Base-by-base conservation (phyloP, 2,329 filamentous ascomycete genomes). In the Mycosphaerella arachidis region DNA sequence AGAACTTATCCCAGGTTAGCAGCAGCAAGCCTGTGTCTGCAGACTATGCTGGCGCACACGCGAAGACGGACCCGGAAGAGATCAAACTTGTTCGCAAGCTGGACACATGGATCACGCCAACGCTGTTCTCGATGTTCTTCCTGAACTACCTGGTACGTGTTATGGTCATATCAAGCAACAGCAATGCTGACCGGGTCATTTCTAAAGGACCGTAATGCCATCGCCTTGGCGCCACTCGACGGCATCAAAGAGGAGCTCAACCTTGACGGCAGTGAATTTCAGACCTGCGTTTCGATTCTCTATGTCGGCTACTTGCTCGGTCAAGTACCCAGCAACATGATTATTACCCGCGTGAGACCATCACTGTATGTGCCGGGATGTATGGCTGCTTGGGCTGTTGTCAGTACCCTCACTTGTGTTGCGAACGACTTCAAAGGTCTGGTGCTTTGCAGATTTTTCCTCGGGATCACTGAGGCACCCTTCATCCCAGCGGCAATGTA, bases 251-350 rank as follows among this genome's bases (percentile, higher is more conserved):
- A 60, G 24, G 59, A 61, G 20, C 52, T 64, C 7, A 33, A 61
- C 9, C 45, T 61, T 35, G 56, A 40, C 20, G 40, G 46, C 16
- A 40, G 50, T 18, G 54, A 68, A 12, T 67, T 60, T 52, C 50
- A 60, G 18, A 66, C 66, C 1, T 63, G 58, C 6, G 55, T 67
- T 10, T 61, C 57, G 8, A 62, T 67, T 37, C 56, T 67, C 6
- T 66, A 66, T 48, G 64, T 64, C 10, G 65, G 65, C 4, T 67
- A 67, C 66, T 55, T 79, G 48, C 68, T 76, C 10, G 75, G 75
- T 46, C 77, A 78, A 48, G 71, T 70, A 55, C 63, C 66, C 7
- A 73, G 75, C 53, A 78, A 78, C 63, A 76, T 80, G 74, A 68
- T 79, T 56, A 70, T 80, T 58, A 66, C 64, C 1, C 73, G 76